Evolutionary conservation across 345 rosid genomes (phyloP).

Genomic region (Dimocarpus longan): DNA sequence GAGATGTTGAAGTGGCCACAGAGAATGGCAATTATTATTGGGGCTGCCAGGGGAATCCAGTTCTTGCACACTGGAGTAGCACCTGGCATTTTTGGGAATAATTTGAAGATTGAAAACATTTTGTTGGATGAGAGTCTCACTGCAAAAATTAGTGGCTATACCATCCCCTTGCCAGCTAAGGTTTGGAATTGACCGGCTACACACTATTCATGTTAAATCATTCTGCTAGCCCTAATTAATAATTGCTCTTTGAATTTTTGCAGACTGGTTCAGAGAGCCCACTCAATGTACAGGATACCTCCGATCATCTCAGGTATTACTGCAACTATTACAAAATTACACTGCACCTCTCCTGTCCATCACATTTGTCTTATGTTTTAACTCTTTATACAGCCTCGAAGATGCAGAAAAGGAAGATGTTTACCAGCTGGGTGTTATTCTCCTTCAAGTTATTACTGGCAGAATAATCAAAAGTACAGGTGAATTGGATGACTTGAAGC

Average conservation of each 20-base stretch:
- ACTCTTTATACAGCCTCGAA: slow-evolving; percentile 38
- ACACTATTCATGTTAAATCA: background rate
- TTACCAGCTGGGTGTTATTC: slow-evolving; percentile 77
- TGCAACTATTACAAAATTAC: no score
- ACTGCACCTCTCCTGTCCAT: background rate
- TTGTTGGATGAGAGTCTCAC: slow-evolving; percentile 77
- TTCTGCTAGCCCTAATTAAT: background rate
- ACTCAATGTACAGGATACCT: slow-evolving; percentile 26
- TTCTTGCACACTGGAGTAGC: slow-evolving; percentile 91
- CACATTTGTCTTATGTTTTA: background rate
- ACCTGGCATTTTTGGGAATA: slow-evolving; percentile 77
- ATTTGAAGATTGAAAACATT: slow-evolving; percentile 69
- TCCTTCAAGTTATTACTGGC: slow-evolving; percentile 69
- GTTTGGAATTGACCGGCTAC: slow-evolving; percentile 27
- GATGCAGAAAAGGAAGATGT: slow-evolving; percentile 79
- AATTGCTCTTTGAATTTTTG: background rate
- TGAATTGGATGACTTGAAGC: slow-evolving; percentile 61
- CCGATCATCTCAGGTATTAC: background rate
- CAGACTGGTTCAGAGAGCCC: slow-evolving; percentile 64
- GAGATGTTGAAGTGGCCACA: slow-evolving; percentile 89
- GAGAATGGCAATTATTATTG: slow-evolving; percentile 79
- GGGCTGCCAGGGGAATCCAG: slow-evolving; percentile 85
- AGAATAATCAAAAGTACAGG: slow-evolving; percentile 41
- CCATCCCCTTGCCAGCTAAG: slow-evolving; percentile 73
- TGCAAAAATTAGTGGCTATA: slow-evolving; percentile 66